These are phyloP conservation scores for Leccinum disarticulatum DNA, from an alignment of 768 basidiomycete genomes.

Conservation along the genomic window DNA sequence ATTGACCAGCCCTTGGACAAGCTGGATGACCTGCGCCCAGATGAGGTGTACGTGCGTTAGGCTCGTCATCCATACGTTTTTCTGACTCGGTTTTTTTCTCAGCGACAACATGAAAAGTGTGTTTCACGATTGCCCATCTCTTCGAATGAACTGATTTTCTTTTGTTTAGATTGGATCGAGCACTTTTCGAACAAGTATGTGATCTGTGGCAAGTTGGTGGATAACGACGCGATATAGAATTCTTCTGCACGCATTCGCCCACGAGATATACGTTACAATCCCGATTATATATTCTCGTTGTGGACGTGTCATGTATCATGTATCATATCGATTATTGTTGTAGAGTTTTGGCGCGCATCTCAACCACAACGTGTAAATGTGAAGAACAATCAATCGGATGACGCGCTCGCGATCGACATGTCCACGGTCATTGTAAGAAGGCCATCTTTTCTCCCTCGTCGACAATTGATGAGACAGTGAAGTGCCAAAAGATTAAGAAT, in stretches of 20 bases:
- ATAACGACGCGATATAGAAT: conserved; percentile 56
- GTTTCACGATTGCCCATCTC: not conserved
- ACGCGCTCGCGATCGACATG: not conserved
- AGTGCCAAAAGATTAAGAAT: not conserved
- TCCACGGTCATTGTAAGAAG: not conserved
- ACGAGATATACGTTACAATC: not conserved
- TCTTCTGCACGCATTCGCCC: not conserved
- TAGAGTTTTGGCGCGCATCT: not conserved
- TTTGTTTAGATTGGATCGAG: conserved; percentile 79
- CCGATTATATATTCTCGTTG: not conserved
- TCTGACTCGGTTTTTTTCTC: not conserved
- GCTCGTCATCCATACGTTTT: not conserved
- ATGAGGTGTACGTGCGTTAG: conserved; percentile 70
- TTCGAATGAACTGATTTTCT: conserved; percentile 2
- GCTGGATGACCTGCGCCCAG: conserved; percentile 70
- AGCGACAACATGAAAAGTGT: conserved; percentile 92
- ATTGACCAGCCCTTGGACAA: conserved; percentile 85
- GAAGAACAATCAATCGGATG: not conserved
- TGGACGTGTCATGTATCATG: conserved; percentile 1
- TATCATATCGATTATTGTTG: conserved; percentile 11
- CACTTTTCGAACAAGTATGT: conserved; percentile 94
- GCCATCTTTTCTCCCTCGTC: not conserved
- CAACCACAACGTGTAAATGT: not conserved
- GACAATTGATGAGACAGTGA: not conserved
- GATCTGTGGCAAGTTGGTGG: conserved; percentile 83